These are phyloP conservation scores for Zanthoxylum bungeanum DNA, from an alignment of 345 rosid genomes.

Conservation along the genomic window DNA sequence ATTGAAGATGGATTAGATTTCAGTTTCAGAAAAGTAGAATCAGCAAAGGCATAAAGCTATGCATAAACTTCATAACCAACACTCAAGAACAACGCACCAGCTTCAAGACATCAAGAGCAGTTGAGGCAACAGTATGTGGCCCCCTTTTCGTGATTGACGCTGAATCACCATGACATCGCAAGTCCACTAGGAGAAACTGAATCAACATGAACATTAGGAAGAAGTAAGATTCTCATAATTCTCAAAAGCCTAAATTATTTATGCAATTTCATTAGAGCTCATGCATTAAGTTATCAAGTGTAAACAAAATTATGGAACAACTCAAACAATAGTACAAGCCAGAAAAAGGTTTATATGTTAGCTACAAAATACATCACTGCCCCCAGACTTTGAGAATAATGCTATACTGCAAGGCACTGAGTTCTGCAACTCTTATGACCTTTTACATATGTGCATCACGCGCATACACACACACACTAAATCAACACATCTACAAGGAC, in stretches of 20 bases:
- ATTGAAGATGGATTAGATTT: not conserved
- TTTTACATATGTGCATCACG: not conserved
- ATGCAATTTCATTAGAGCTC: not conserved
- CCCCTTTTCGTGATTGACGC: slow-evolving; percentile 62
- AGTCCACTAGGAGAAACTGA: slow-evolving; percentile 90
- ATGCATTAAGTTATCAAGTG: not conserved
- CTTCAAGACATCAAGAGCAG: slow-evolving; percentile 86
- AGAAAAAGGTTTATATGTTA: not conserved
- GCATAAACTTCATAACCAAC: slow-evolving; percentile 1
- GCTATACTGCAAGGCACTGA: not conserved
- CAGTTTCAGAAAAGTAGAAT: not conserved
- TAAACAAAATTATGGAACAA: not conserved
- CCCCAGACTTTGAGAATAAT: not conserved
- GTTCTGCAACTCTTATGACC: not conserved
- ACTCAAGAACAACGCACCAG: slow-evolving; percentile 43
- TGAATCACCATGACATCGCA: slow-evolving; percentile 97
- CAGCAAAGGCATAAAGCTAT: not conserved
- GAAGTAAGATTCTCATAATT: not conserved
- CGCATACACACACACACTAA: not conserved
- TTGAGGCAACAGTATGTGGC: slow-evolving; percentile 75
- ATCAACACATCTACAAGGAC: not conserved
- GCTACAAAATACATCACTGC: not conserved
- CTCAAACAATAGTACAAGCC: not conserved
- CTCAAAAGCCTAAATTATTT: not conserved
- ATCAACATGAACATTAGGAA: slow-evolving; percentile 1